A percentile compares a stretch with the other conserved stretches of the same genome.
phyloP scores from a whole-genome alignment of 179 eudicot species.

The Drosera spatulata region DNA sequence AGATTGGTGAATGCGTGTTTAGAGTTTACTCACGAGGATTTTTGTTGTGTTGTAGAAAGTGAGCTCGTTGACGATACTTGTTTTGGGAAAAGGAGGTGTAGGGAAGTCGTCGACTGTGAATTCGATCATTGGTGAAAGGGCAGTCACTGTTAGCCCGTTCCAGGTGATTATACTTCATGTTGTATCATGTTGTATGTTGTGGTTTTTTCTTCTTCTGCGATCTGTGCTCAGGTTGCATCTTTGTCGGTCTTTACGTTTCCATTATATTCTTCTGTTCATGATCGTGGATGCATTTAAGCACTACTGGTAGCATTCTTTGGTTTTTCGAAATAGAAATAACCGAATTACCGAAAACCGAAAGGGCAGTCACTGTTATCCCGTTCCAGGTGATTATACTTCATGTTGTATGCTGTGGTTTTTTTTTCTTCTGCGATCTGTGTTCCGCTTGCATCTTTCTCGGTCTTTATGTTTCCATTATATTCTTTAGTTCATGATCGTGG shows the following conservation, averaged over 20 bases:
- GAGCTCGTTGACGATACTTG: constrained; percentile 70
- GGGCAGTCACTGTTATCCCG: constrained; percentile 83
- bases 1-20: background rate
- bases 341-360: too few relatives aligned
- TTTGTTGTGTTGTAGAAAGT: constrained; percentile 37
- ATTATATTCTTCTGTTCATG: too few relatives aligned
- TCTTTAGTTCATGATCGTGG: too few relatives aligned
- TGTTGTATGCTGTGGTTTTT: background rate
- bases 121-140: constrained; percentile 87
- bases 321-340: too few relatives aligned
- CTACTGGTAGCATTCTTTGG: too few relatives aligned
- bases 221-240: background rate
- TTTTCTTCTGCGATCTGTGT: background rate
- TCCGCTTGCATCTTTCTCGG: too few relatives aligned
- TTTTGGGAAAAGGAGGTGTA: constrained; percentile 98
- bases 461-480: background rate
- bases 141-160: constrained; percentile 81
- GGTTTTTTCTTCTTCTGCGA: background rate
- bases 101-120: constrained; percentile 95
- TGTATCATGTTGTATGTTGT: background rate
- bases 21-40: background rate
- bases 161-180: constrained; percentile 40
- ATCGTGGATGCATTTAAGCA: too few relatives aligned
- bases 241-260: background rate
- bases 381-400: constrained; percentile 52